Evolutionary conservation across 257 asterid genomes (phyloP), one percentile per base, ranked within the genome.

Genomic region (Solanum etuberosum): DNA sequence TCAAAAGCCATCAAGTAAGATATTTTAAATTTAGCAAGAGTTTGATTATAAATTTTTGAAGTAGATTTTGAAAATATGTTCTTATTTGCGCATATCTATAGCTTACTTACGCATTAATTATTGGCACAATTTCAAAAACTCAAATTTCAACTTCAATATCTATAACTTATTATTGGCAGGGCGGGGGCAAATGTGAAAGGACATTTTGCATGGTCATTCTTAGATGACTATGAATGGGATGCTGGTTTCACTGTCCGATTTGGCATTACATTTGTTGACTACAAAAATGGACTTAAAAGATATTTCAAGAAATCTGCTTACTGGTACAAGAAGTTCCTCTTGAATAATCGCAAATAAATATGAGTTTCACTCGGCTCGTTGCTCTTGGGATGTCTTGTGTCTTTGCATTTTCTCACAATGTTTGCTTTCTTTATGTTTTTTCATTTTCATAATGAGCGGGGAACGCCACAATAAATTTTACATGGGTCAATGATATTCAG

Each of bases 161-260:
- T n/a, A 61, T 61, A 61, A n/a, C 71, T 63, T 63, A 63, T 31
- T 29, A 16, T 32, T 51, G 46, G 87, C 88, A 89, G 91, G 86
- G 86, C 59, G 42, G 91, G 91, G 34, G 91, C 88, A 65, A 89
- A 89, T n/a, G 88, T 87, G 76, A 89, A 89, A 85, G 91, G 91
- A 14, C 86, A 89, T 73, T 89, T 86, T 31, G 89, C 74, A 23
- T 89, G 91, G 91, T 71, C 91, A 23, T 87, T 83, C 20, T 40
- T 89, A 63, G 91, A 89, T 84, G 88, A 84, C 40, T 89, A 27
- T 84, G 91, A 89, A 84, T 89, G 91, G 91, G 89, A 89, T 51
- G 89, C 91, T 11, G 91, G 91, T 27, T 78, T 73, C 3, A 89
- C 91, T 29, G 86, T 87, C 13, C 80, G 91, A n/a, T 89, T 89